A percentile compares a stretch with the other conserved stretches of the same genome.
phyloP scores from a whole-genome alignment of 441 rosid species.

The Jatropha podagrica region DNA sequence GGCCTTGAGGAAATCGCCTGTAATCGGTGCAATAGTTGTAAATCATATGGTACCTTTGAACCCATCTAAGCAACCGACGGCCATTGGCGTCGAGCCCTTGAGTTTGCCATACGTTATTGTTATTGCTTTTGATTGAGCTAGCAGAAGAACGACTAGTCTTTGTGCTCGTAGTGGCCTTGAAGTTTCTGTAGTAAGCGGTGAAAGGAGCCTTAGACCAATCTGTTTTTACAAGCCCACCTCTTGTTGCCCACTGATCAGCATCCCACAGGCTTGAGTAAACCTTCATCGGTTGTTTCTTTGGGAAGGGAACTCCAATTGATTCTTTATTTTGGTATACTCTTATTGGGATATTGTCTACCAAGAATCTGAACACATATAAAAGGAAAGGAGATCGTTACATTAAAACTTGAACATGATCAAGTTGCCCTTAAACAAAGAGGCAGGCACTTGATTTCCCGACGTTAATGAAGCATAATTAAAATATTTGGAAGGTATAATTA shows the following conservation, averaged over 20 bases:
- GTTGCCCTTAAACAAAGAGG: too few relatives aligned
- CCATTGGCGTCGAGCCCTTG: conserved; percentile 23
- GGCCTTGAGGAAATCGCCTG: conserved; percentile 29
- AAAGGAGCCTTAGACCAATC: conserved; percentile 46
- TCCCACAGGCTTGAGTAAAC: conserved; percentile 38
- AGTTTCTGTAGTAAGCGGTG: conserved; percentile 40
- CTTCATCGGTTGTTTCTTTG: conserved; percentile 34
- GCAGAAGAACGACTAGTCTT: conserved; percentile 13
- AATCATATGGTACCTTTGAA: conserved; percentile 36
- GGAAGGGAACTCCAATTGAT: conserved; percentile 34
- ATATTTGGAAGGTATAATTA: too few relatives aligned
- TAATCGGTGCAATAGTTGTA: conserved; percentile 34
- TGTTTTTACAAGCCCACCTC: conserved; percentile 42
- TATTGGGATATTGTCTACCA: conserved; percentile 40
- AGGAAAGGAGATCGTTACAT: too few relatives aligned
- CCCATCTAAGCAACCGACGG: conserved; percentile 31
- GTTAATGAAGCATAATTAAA: too few relatives aligned
- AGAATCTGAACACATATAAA: conserved; percentile 28
- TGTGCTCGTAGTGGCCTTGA: conserved; percentile 30
- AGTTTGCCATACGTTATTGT: conserved; percentile 17
- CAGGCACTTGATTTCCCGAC: too few relatives aligned
- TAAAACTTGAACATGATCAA: neutral
- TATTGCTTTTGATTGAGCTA: neutral
- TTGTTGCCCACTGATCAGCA: conserved; percentile 44
- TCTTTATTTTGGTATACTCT: conserved; percentile 37